A percentile compares a stretch with the other conserved stretches of the same genome.
These are phyloP conservation scores for Pichia sp. DNA, from an alignment of 1,139 yeast genomes.

Conservation along the genomic window DNA sequence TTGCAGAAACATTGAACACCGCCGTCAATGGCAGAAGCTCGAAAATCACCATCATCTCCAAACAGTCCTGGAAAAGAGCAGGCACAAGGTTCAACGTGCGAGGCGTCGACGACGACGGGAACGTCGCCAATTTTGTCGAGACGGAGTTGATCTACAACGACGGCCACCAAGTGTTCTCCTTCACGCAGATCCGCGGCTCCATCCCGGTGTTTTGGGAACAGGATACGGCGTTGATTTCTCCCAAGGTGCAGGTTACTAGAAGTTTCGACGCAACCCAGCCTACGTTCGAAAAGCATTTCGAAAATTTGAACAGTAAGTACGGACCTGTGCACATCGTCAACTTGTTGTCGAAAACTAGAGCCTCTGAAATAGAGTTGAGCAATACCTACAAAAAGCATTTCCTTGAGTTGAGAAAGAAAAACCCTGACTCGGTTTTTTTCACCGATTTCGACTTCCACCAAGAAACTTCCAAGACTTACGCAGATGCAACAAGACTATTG, in stretches of 20 bases:
- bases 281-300: conserved; percentile 78
- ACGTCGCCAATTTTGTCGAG: conserved; percentile 95
- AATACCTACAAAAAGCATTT: conserved; percentile 61
- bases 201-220: conserved; percentile 99
- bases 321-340: conserved; percentile 87
- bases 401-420: conserved; percentile 25
- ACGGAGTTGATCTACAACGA: conserved; percentile 74
- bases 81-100: conserved; percentile 93
- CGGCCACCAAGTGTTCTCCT: conserved; percentile 61
- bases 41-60: conserved; percentile 75
- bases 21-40: conserved; percentile 50
- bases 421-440: conserved; percentile 50
- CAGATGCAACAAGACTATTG: conserved; percentile 71
- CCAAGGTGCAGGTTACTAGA: conserved; percentile 83
- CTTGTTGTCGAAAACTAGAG: conserved; percentile 64
- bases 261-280: conserved; percentile 92
- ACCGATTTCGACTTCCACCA: conserved; percentile 93
- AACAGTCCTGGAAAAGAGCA: conserved; percentile 93
- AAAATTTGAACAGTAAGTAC: conserved; percentile 61
- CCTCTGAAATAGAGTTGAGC: conserved; percentile 72
- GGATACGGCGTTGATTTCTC: conserved; percentile 75
- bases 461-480: conserved; percentile 82
- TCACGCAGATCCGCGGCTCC: conserved; percentile 86
- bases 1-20: conserved; percentile 70
- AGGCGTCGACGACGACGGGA: conserved; percentile 93